phyloP scores from a whole-genome alignment of 148 eudicot species.

The Heliamphora exappendiculata region DNA sequence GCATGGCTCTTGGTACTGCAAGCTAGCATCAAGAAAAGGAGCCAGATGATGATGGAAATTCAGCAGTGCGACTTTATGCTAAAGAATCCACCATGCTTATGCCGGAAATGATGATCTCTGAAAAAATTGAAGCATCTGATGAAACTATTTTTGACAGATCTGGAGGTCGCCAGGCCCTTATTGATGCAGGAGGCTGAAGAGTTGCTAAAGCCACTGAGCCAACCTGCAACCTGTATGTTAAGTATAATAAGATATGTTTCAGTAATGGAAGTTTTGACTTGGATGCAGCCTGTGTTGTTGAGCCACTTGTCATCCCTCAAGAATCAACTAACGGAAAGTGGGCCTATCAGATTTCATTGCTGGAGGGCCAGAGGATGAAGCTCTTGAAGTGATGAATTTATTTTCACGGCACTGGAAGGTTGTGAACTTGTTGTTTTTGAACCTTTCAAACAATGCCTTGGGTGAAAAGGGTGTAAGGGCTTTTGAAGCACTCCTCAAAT shows the following conservation, averaged over 20 bases:
- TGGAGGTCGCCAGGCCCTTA: constrained; percentile 46
- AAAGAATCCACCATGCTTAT: constrained; percentile 77
- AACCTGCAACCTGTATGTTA: constrained; percentile 47
- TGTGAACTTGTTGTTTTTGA: constrained; percentile 39
- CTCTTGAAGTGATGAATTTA: constrained; percentile 67
- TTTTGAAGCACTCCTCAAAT: constrained; percentile 48
- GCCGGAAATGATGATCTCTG: constrained; percentile 23
- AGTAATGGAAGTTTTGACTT: constrained; percentile 71
- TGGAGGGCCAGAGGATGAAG: constrained; percentile 70
- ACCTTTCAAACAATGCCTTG: constrained; percentile 68
- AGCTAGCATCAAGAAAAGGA: constrained; percentile 58
- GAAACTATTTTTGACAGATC: constrained; percentile 57
- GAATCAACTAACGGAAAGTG: constrained; percentile 52
- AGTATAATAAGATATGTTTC: constrained; percentile 56
- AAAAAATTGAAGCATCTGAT: constrained; percentile 14
- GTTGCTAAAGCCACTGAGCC: constrained; percentile 43
- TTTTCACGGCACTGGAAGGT: constrained; percentile 60
- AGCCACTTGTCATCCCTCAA: constrained; percentile 43
- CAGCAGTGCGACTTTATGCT: constrained; percentile 78
- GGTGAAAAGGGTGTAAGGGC: constrained; percentile 84
- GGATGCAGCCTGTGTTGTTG: constrained; percentile 61
- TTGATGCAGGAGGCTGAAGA: constrained; percentile 55
- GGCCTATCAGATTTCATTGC: constrained; percentile 73
- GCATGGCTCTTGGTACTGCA: constrained; percentile 49
- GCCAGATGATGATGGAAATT: constrained; percentile 85